Conservation (phyloP, 371 early-diverging fungal species). For the Actinomortierella ambigua region DNA sequence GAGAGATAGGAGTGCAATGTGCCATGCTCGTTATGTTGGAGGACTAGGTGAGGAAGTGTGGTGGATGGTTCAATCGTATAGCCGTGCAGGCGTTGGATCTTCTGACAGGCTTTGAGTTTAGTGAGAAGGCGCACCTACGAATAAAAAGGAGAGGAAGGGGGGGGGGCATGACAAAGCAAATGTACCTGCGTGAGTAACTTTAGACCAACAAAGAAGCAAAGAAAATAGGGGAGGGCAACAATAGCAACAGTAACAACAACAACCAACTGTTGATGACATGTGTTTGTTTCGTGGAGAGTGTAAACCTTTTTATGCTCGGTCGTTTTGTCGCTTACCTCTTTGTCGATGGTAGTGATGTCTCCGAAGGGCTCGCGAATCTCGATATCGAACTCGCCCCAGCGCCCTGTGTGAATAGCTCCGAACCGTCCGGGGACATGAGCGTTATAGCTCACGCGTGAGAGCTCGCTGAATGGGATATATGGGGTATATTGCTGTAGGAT, state of each 20-base stretch:
- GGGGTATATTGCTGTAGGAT: slow-evolving; percentile 21
- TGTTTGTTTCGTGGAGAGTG: too few relatives aligned
- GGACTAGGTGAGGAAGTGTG: slow-evolving; percentile 15
- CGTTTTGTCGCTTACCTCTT: slow-evolving; percentile 1
- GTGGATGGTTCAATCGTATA: slow-evolving; percentile 33
- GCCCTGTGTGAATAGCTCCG: slow-evolving; percentile 23
- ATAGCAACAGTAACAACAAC: too few relatives aligned
- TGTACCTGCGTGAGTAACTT: too few relatives aligned
- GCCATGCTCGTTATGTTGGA: slow-evolving; percentile 43
- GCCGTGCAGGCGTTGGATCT: slow-evolving; percentile 31
- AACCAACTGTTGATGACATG: too few relatives aligned
- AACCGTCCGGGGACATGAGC: slow-evolving; percentile 29
- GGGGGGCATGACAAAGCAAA: too few relatives aligned
- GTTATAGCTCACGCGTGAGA: slow-evolving; percentile 23
- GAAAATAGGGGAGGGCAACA: too few relatives aligned
- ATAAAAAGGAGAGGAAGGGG: too few relatives aligned
- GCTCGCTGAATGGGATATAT: slow-evolving; percentile 32
- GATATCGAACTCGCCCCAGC: slow-evolving; percentile 35
- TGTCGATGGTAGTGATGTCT: slow-evolving; percentile 23
- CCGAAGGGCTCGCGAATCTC: slow-evolving; percentile 29
- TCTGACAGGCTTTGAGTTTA: slow-evolving; percentile 21
- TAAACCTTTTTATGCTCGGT: too few relatives aligned
- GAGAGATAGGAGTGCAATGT: slow-evolving; percentile 36
- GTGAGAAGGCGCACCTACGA: slow-evolving; percentile 17
- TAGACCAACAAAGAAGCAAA: too few relatives aligned